These are phyloP conservation scores for Sedum album DNA, from an alignment of 164 flowering plant genomes.

Conservation along the genomic window DNA sequence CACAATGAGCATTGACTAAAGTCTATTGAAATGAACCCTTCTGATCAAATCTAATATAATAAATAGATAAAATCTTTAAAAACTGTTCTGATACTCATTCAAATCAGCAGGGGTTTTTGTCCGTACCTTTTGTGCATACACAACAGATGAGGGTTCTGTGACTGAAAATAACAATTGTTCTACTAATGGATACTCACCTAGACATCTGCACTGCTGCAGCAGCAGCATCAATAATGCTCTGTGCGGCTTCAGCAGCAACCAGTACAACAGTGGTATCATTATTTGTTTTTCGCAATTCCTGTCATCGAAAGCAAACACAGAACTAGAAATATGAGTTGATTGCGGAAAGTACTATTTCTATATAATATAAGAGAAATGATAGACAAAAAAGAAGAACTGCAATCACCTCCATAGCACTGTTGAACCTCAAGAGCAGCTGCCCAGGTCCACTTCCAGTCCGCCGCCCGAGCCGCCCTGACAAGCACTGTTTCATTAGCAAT, in stretches of 20 bases:
- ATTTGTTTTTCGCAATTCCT: constrained; percentile 56
- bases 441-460: too few species aligned
- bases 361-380: neutral
- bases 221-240: constrained; percentile 89
- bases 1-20: neutral
- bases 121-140: neutral
- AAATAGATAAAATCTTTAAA: too few species aligned
- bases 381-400: neutral
- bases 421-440: too few species aligned
- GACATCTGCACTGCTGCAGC: constrained; percentile 60
- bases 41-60: too few species aligned
- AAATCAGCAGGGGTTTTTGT: too few species aligned
- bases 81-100: too few species aligned
- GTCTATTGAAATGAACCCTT: neutral
- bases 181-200: constrained; percentile 35
- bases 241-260: constrained; percentile 87
- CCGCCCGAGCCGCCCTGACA: too few species aligned
- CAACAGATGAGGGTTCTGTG: neutral
- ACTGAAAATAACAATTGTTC: neutral
- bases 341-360: neutral
- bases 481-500: too few species aligned
- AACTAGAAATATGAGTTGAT: neutral
- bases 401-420: constrained; percentile 81
- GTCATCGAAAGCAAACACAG: constrained; percentile 7
- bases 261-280: constrained; percentile 82